These are phyloP conservation scores for Iberis pinnata DNA, from an alignment of 345 rosid species.

Conservation along the genomic window DNA sequence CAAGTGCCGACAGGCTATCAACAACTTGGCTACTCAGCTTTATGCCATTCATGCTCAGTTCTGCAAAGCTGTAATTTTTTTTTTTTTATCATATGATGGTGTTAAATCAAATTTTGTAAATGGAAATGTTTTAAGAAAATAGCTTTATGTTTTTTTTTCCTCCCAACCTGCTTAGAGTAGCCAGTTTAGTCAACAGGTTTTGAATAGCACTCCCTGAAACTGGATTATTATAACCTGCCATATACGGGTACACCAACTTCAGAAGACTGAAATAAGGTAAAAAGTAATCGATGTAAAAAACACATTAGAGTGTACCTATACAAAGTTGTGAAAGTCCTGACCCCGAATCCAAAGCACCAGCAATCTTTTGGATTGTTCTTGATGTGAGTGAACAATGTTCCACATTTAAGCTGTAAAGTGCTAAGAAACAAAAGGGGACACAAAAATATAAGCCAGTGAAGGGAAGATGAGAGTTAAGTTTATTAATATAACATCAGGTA, in stretches of 20 bases:
- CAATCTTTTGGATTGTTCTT: constrained; percentile 68
- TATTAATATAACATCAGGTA: neutral
- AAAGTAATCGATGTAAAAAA: constrained; percentile 2
- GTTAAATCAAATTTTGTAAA: neutral
- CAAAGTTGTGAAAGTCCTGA: constrained; percentile 66
- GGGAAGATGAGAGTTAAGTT: constrained; percentile 2
- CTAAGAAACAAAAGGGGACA: constrained; percentile 36
- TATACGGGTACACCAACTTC: constrained; percentile 6
- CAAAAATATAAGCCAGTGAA: constrained; percentile 4
- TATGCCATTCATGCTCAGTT: constrained; percentile 66
- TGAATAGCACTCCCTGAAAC: constrained; percentile 57
- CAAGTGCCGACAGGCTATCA: constrained; percentile 62
- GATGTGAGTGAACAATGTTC: constrained; percentile 81
- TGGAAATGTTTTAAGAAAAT: constrained; percentile 8
- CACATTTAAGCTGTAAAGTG: constrained; percentile 71
- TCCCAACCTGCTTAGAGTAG: constrained; percentile 59
- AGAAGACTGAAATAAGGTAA: constrained; percentile 1
- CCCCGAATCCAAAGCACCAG: constrained; percentile 50
- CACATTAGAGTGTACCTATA: constrained; percentile 44
- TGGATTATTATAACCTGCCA: constrained; percentile 63
- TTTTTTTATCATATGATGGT: constrained; percentile 13
- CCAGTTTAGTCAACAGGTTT: constrained; percentile 55
- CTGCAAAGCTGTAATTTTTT: constrained; percentile 54
- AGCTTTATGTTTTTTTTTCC: constrained; percentile 7
- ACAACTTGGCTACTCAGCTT: constrained; percentile 62